Conservation (phyloP, 352 stramenopile species). For the Globisporangium emineosum region DNA sequence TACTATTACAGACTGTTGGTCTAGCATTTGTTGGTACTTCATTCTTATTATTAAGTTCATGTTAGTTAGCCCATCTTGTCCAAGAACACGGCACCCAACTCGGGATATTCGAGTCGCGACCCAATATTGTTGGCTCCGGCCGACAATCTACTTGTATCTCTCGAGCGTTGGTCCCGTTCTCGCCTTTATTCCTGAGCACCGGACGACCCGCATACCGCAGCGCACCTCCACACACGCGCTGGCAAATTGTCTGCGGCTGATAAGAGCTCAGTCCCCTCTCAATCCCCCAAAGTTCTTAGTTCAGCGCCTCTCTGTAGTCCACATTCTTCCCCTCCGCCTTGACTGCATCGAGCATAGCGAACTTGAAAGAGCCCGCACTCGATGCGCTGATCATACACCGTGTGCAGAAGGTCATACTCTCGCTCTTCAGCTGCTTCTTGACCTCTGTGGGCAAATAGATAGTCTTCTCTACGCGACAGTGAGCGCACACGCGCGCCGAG, state of each 20-base stretch:
- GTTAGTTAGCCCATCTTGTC: no score
- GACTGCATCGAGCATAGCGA: slow-evolving; percentile 3
- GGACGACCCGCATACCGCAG: no score
- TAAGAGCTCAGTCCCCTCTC: no score
- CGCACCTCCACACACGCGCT: no score
- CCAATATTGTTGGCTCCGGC: no score
- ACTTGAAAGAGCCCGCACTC: slow-evolving; percentile 12
- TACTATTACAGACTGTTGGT: no score
- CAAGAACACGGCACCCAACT: no score
- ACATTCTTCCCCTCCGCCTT: not conserved
- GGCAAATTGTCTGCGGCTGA: no score
- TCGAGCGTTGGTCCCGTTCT: not conserved
- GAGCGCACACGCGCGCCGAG: slow-evolving; percentile 20
- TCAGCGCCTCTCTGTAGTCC: not conserved
- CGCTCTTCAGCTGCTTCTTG: slow-evolving; percentile 21
- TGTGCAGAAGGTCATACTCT: slow-evolving; percentile 26
- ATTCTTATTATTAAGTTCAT: no score
- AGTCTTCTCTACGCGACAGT: slow-evolving; percentile 23
- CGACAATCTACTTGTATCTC: not conserved
- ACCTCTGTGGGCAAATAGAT: slow-evolving; percentile 18
- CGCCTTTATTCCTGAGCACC: no score
- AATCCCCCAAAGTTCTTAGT: not conserved
- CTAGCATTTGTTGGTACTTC: no score
- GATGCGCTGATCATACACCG: slow-evolving; percentile 24
- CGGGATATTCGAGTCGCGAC: no score